Conservation (phyloP, 164 flowering plant species). For the Berberis thunbergii region DNA sequence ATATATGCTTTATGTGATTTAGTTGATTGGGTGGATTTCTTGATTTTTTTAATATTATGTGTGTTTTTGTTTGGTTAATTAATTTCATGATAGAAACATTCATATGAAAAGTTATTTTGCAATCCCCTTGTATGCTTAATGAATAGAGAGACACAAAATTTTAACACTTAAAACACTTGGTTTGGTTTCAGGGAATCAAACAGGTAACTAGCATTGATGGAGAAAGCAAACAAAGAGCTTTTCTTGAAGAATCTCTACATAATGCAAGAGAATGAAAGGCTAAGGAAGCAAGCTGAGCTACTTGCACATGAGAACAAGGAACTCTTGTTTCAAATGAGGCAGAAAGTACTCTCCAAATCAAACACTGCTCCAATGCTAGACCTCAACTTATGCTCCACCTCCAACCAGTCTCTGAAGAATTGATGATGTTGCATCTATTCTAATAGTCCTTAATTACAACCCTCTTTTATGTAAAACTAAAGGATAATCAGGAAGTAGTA, state of each 20-base stretch:
- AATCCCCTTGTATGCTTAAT: no score
- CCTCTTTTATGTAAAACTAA: no score
- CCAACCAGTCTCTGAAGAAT: not conserved
- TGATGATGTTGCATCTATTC: not conserved
- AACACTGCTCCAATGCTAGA: not conserved
- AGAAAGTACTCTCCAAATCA: slow-evolving; percentile 30
- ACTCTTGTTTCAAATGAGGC: slow-evolving; percentile 54
- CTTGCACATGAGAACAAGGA: slow-evolving; percentile 78
- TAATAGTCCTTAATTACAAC: not conserved
- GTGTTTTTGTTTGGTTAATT: no score
- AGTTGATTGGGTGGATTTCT: no score
- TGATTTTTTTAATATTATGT: no score
- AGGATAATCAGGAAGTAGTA: no score
- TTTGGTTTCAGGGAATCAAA: slow-evolving; percentile 1
- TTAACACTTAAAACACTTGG: not conserved
- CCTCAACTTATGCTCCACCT: not conserved
- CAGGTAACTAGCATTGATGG: slow-evolving; percentile 30
- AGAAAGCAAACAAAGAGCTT: slow-evolving; percentile 67
- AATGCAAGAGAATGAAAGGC: slow-evolving; percentile 75
- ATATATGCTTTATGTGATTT: no score
- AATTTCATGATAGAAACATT: no score
- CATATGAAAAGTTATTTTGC: no score
- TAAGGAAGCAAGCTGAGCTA: slow-evolving; percentile 72
- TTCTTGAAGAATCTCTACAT: slow-evolving; percentile 74
- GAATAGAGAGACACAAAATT: no score